Percentiles rank a stretch among this genome's conserved stretches.
These are phyloP conservation scores for Pluteus cervinus DNA, from an alignment of 768 basidiomycete genomes.

Conservation along the genomic window DNA sequence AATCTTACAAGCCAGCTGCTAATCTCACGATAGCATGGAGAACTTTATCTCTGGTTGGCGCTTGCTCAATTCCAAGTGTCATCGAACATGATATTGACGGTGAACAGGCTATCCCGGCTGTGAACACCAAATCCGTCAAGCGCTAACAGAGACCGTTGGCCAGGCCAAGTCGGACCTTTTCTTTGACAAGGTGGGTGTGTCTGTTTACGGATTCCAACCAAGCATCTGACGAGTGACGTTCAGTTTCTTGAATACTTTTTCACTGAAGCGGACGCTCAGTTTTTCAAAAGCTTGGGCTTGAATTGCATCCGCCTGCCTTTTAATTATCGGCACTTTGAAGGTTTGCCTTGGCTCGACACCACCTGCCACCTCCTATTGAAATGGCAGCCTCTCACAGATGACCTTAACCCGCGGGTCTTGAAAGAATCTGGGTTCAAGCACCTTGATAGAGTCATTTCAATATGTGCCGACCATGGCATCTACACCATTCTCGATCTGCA, in stretches of 20 bases:
- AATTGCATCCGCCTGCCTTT: slow-evolving; percentile 77
- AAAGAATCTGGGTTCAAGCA: slow-evolving; percentile 74
- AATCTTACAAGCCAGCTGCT: slow-evolving; percentile 5
- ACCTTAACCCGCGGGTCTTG: slow-evolving; percentile 73
- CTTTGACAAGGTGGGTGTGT: slow-evolving; percentile 65
- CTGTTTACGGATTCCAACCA: not conserved
- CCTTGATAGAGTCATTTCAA: slow-evolving; percentile 73
- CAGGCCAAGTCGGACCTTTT: slow-evolving; percentile 66
- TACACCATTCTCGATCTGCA: slow-evolving; percentile 82
- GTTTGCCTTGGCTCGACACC: slow-evolving; percentile 18
- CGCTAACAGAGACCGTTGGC: slow-evolving; percentile 61
- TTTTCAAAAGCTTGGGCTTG: slow-evolving; percentile 73
- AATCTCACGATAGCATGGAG: slow-evolving; percentile 48
- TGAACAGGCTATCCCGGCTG: slow-evolving; percentile 68
- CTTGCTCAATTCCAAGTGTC: no score
- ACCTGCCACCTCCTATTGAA: not conserved
- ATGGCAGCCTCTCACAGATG: slow-evolving; percentile 30
- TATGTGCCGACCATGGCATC: slow-evolving; percentile 71
- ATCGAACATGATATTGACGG: no score
- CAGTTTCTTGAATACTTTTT: slow-evolving; percentile 88
- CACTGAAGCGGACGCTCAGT: slow-evolving; percentile 63
- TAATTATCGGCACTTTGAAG: slow-evolving; percentile 73
- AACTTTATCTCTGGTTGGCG: slow-evolving; percentile 66
- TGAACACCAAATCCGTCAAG: slow-evolving; percentile 71
- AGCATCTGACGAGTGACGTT: not conserved